phyloP scores from a whole-genome alignment of 306 rosid species.

The Gastrolobium bilobum region DNA sequence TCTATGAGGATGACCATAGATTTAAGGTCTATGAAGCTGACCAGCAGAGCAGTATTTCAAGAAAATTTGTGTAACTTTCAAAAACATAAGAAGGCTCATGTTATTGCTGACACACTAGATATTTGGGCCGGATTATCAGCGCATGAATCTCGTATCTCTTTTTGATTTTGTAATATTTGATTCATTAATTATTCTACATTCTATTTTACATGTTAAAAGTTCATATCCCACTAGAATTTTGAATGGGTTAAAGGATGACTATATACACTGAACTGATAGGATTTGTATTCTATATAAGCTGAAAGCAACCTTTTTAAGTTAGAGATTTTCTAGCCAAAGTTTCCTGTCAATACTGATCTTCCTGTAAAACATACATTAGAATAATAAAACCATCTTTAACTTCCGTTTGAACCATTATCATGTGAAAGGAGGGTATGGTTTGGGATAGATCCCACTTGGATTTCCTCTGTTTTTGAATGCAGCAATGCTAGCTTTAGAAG shows the following conservation, averaged over 20 bases:
- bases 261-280: background rate
- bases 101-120: too few relatives aligned
- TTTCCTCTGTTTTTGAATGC: slow-evolving; percentile 30
- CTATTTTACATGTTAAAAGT: background rate
- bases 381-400: background rate
- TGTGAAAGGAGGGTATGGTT: slow-evolving; percentile 30
- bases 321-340: slow-evolving; percentile 35
- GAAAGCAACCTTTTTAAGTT: background rate
- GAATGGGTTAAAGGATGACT: too few relatives aligned
- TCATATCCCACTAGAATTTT: background rate
- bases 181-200: slow-evolving; percentile 1
- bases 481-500: slow-evolving; percentile 35
- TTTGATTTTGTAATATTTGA: background rate
- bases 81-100: background rate
- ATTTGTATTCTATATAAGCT: slow-evolving; percentile 39
- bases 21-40: slow-evolving; percentile 9
- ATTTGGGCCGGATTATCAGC: too few relatives aligned
- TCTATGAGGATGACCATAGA: background rate
- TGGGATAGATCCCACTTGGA: slow-evolving; percentile 20
- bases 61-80: background rate
- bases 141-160: background rate
- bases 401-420: slow-evolving; percentile 34
- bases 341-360: slow-evolving; percentile 23
- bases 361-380: background rate
- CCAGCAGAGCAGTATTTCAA: background rate